Evolutionary conservation across 1,284 basidiomycete genomes (phyloP).

Genomic region (Cryptococcus depauperatus): DNA sequence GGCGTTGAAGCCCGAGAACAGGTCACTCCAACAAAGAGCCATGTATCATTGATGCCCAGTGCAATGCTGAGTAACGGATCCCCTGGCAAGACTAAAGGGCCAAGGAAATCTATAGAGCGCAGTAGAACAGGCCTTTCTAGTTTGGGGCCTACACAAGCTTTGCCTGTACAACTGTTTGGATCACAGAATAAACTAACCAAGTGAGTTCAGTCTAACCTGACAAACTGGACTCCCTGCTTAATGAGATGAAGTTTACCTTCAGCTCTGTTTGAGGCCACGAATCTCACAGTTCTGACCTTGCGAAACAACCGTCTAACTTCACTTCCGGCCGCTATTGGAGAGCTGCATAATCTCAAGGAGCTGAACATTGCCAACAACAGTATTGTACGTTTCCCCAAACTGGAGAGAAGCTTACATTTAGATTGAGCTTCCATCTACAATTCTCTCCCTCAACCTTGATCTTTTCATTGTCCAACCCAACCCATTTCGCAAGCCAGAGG

Average conservation of each 20-base stretch:
- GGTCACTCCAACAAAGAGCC: no score
- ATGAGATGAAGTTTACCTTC: constrained; percentile 32
- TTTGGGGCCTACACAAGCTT: no score
- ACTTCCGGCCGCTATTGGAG: constrained; percentile 42
- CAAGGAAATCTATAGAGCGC: no score
- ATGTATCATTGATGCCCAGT: no score
- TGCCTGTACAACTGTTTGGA: not conserved
- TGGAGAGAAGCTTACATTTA: constrained; percentile 6
- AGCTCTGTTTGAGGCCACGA: constrained; percentile 39
- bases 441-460: constrained; percentile 30
- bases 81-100: no score
- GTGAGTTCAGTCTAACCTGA: constrained; percentile 15
- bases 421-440: constrained; percentile 39
- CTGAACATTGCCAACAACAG: constrained; percentile 42
- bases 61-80: no score
- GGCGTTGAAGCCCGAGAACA: no score
- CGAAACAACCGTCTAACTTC: constrained; percentile 32
- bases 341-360: constrained; percentile 34
- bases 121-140: no score
- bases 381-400: constrained; percentile 28
- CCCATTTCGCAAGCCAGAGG: constrained; percentile 9
- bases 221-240: not conserved
- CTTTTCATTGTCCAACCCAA: constrained; percentile 26
- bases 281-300: constrained; percentile 36
- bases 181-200: constrained; percentile 29